A percentile compares a stretch with the other conserved stretches of the same genome.
Conservation (phyloP, 148 eudicot species). For the Selenicereus undatus region DNA sequence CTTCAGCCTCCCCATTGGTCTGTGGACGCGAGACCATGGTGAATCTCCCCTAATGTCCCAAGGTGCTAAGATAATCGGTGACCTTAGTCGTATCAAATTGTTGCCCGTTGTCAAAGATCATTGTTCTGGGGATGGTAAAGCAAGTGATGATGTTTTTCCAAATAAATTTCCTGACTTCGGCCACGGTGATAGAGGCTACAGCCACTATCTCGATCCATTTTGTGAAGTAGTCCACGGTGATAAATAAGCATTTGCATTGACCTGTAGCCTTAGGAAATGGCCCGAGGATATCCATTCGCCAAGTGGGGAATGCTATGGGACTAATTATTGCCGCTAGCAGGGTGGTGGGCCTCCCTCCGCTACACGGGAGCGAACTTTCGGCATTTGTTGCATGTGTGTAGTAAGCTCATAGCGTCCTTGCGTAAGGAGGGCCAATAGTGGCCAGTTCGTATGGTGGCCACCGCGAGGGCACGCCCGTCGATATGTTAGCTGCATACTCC, state of each 20-base stretch:
- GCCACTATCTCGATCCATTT: conserved; percentile 12
- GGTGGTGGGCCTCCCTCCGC: neutral
- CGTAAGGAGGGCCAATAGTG: neutral
- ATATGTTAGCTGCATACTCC: neutral
- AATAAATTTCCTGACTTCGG: neutral
- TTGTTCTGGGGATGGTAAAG: neutral
- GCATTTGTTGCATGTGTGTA: neutral
- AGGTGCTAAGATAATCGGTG: neutral
- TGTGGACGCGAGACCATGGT: too few relatives aligned
- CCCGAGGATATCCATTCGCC: conserved; percentile 1
- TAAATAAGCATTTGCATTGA: neutral
- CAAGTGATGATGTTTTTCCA: neutral
- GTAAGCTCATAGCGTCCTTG: neutral
- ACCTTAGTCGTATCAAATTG: neutral
- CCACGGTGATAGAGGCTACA: neutral
- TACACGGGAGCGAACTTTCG: neutral
- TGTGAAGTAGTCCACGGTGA: conserved; percentile 11
- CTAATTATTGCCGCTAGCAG: neutral
- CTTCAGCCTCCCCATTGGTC: too few relatives aligned
- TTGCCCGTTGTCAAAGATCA: neutral
- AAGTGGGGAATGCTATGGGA: neutral
- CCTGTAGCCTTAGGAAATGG: neutral
- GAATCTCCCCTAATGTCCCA: too few relatives aligned
- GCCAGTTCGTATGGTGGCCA: neutral
- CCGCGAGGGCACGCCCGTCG: neutral